These are phyloP conservation scores for Drechslerella stenobrocha DNA, from an alignment of 2,329 filamentous ascomycete species.

Conservation along the genomic window DNA sequence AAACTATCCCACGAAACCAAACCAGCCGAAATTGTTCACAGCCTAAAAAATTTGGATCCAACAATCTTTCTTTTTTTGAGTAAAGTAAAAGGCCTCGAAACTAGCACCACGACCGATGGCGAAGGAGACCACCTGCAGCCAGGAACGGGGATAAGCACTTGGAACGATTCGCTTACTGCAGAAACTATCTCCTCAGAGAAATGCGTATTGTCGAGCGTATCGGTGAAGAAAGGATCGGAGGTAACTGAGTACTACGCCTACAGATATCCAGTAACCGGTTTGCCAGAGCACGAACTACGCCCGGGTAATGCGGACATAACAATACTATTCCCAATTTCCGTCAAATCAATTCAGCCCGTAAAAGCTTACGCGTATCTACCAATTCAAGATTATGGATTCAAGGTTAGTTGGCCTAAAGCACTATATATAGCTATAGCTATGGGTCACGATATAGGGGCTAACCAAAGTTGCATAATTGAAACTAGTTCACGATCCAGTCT, in stretches of 20 bases:
- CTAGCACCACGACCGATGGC: background rate
- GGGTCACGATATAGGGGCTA: too few species aligned
- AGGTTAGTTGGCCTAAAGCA: background rate
- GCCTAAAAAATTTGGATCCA: conserved; percentile 52
- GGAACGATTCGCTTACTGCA: background rate
- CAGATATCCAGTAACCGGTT: background rate
- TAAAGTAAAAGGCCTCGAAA: conserved; percentile 51
- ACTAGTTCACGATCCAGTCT: background rate
- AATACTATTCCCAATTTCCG: background rate
- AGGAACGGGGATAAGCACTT: background rate
- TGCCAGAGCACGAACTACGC: background rate
- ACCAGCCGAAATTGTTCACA: conserved; percentile 41
- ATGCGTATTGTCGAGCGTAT: background rate
- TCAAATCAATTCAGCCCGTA: background rate
- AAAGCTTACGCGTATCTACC: background rate
- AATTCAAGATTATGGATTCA: background rate
- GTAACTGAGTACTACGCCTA: background rate
- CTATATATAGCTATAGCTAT: too few species aligned
- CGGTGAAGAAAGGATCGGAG: background rate
- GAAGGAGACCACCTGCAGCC: background rate
- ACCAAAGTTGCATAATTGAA: too few species aligned
- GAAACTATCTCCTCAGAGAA: background rate
- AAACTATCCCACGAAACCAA: conserved; percentile 49
- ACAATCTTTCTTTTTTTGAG: conserved; percentile 54
- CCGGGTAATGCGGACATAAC: background rate